Evolutionary conservation across 2,329 filamentous ascomycete genomes (phyloP), one percentile per base, ranked within the genome.

Genomic region (Aspergillus fructus): DNA sequence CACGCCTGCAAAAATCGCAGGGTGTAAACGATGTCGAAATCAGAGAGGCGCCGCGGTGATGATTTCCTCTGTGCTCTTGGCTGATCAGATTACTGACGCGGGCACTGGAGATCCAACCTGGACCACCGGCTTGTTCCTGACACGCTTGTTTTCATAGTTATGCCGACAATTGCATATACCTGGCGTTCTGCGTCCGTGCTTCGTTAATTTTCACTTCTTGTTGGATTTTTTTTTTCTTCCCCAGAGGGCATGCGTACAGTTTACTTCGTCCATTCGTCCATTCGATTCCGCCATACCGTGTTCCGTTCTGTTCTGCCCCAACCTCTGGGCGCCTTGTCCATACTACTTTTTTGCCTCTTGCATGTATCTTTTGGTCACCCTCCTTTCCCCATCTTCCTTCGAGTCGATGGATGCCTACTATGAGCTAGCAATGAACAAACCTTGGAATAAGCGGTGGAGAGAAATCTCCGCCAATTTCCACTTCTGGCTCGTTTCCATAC

Each of bases 1-100:
- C 66, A n/a, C 63, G 65, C 27, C 58, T 68, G 50, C 65, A 65
- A 3, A 71, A 66, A 56, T 34, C 58, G 2, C 60, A 61, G 41
- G 62, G 59, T 13, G 50, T 51, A 40, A 56, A 58, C 30, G 64
- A 69, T 57, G 30, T 68, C 12, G 68, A 69, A 47, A 64, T 68
- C 30, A 64, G 65, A 23, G 66, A 71, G 58, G 61, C 70, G n/a
- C 58, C 52, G 13, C 58, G 53, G 17, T 64, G 55, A 56, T 56
- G 30, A 30, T 37, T 19, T 9, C 27, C 21, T 33, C 17, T 34
- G 15, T 34, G 15, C 21, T 11, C 13, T 11, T 27, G 34, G n/a
- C 9, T 13, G 34, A 39, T 27, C 23, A 2, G 5, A 4, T 40
- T 17, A 24, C 9, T 24, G 13, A 15, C 9, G 27, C 27, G 27